Evolutionary conservation across 2,329 filamentous ascomycete species (phyloP), one percentile per base, ranked within the genome.

Genomic region (Alternaria triticimaculans): DNA sequence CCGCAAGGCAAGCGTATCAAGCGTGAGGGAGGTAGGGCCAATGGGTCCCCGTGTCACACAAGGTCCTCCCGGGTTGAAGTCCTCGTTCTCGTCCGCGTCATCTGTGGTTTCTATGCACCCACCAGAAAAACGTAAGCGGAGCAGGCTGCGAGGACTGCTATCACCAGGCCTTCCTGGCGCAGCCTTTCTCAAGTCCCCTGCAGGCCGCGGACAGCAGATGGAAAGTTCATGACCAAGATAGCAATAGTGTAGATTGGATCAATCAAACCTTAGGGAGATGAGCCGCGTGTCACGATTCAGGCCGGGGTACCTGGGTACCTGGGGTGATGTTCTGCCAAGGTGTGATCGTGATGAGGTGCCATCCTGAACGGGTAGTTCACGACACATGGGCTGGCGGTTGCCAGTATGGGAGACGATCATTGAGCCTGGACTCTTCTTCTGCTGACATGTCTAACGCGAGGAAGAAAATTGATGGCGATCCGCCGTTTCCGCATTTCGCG

Each of bases 31-130:
- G 41, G 55, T 59, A 20, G 58, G 45, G 20, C 62, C 60, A 60
- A 57, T 50, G 25, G 58, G 56, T 20, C 44, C 41, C 49, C 48
- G 55, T 28, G 61, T 55, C 25, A 44, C 56, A 50, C 63, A 60
- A 30, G 62, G 59, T 58, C 49, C 50, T 53, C 67, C 49, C 15
- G 45, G 54, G 20, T 66, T 70, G 41, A 68, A 56, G 53, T 72
- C 73, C 60, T 71, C 63, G 23, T 73, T 68, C 30, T 72, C 70
- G 30, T 69, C 71, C 55, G 67, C 65, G 64, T 73, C 71, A 64
- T 74, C 70, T 45, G 55, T 55, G 26, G 57, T 64, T 58, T 60
- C 65, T 12, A 46, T 58, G 66, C 56, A 62, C 55, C 60, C 65
- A 21, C 37, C 30, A 60, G 60, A 55, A 41, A 70, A 64, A 61